These are phyloP conservation scores for Lepidium africanum DNA, from an alignment of 345 rosid genomes.

Conservation along the genomic window DNA sequence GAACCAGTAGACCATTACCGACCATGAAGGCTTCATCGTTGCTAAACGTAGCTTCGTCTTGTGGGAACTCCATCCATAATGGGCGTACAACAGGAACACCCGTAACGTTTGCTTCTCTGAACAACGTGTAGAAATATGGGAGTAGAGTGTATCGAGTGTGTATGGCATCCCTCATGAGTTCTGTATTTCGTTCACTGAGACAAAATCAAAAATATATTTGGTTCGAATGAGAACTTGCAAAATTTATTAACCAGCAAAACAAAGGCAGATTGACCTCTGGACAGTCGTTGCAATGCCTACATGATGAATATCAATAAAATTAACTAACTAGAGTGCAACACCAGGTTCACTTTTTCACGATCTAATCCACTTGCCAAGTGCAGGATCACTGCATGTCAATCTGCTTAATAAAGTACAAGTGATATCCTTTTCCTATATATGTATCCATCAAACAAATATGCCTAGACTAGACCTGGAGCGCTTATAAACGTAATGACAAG, in stretches of 20 bases:
- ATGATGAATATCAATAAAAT: neutral
- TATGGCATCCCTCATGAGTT: constrained; percentile 86
- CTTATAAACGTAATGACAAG: neutral
- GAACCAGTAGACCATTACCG: constrained; percentile 82
- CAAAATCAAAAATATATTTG: neutral
- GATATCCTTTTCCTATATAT: neutral
- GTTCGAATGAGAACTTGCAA: neutral
- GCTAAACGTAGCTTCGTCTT: constrained; percentile 69
- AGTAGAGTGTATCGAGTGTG: constrained; percentile 77
- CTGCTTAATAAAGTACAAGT: neutral
- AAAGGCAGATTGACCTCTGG: neutral
- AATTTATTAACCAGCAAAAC: neutral
- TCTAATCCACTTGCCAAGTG: neutral
- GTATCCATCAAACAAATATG: neutral
- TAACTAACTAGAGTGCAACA: neutral
- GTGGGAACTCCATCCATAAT: constrained; percentile 99
- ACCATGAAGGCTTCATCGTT: constrained; percentile 99
- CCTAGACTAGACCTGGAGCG: neutral
- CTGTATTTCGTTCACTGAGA: constrained; percentile 74
- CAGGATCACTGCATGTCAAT: neutral
- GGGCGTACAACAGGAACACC: constrained; percentile 90
- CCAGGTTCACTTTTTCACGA: neutral
- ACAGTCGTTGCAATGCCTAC: neutral
- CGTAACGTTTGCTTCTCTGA: constrained; percentile 84
- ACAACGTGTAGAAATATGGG: constrained; percentile 90